Conservation (phyloP, 345 rosid genomes). For the Eucalyptus sideroxylon region DNA sequence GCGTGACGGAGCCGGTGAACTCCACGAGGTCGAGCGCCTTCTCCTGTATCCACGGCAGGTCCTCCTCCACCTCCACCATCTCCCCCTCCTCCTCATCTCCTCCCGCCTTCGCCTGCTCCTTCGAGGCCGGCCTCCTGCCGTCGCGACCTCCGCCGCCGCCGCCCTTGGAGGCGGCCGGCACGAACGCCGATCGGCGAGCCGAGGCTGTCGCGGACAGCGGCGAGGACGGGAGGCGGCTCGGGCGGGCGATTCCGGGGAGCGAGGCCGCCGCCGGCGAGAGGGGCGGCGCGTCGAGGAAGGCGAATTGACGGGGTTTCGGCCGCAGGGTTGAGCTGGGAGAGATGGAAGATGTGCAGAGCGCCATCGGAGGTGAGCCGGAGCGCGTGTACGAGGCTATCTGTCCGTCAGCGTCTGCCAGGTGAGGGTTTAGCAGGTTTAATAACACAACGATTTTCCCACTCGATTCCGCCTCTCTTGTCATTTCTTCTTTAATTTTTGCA, state of each 20-base stretch:
- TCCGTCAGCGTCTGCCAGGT: neutral
- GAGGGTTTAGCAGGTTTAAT: neutral
- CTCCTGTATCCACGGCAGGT: slow-evolving; percentile 88
- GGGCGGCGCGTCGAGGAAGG: neutral
- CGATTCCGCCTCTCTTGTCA: neutral
- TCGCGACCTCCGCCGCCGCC: neutral
- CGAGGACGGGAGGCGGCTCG: neutral
- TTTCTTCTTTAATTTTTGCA: neutral
- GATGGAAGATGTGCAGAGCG: neutral
- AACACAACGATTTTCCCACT: neutral
- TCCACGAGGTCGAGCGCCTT: slow-evolving; percentile 86
- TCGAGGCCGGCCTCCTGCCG: neutral
- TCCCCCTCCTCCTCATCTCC: slow-evolving; percentile 15
- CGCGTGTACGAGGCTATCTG: neutral
- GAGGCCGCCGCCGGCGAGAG: neutral
- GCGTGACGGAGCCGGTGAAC: slow-evolving; percentile 85
- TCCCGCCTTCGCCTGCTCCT: neutral
- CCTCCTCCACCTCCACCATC: slow-evolving; percentile 77
- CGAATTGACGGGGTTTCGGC: neutral
- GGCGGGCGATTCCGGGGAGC: neutral
- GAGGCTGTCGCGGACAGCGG: neutral
- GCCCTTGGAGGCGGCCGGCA: neutral
- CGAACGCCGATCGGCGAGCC: neutral
- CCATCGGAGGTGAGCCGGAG: neutral
- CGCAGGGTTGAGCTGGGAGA: neutral